Base-by-base conservation (phyloP, 257 asterid genomes). In the Linderniella brevidens region DNA sequence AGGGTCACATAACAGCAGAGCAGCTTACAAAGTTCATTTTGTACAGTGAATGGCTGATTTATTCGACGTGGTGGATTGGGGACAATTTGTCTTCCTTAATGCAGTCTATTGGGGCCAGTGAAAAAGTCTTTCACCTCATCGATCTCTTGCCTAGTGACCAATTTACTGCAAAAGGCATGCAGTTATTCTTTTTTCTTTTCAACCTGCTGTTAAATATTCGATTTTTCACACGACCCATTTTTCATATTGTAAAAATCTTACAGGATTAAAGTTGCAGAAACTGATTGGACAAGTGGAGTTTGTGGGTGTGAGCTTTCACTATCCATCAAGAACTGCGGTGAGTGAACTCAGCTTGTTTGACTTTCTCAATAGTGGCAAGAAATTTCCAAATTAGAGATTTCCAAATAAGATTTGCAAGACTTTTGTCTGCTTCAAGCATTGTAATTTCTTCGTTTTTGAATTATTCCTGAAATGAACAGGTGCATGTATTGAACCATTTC, bases 81-180 rank as follows among this genome's bases (percentile, higher is more conserved):
- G 98, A 88, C 71, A 85, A 74, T 59, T 65, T 86, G 49, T 84
- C 98, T 42, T 74, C 92, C 49, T 59, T 88, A 75, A 81, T 83
- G 94, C 98, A 88, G 59, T 84, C 96, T 36, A 65, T 85, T 46
- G 98, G 98, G 60, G 96, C 98, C 17, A 84, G 98, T 69, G 98
- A 88, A 74, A 84, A 88, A 59, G 98, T 88, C 63, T 84, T 88
- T 52, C 86, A 73, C 55, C 64, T 88, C 56, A 72, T 88, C 62
- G 87, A 85, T 64, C 75, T 78, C 62, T 32, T 75, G 35, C 78
- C 94, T 49, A 71, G 94, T 52, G 61, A 75, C 38, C 92, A 81
- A 62, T 84, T 78, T 59, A 62, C 65, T 55, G 79, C 78, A 49
- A 63, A 78, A 75, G 98, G 98, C 65, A 53, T 42, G 75, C 50